Evolutionary conservation across 2,329 filamentous ascomycete species (phyloP).

Genomic region (Aspergillus transmontanensis): DNA sequence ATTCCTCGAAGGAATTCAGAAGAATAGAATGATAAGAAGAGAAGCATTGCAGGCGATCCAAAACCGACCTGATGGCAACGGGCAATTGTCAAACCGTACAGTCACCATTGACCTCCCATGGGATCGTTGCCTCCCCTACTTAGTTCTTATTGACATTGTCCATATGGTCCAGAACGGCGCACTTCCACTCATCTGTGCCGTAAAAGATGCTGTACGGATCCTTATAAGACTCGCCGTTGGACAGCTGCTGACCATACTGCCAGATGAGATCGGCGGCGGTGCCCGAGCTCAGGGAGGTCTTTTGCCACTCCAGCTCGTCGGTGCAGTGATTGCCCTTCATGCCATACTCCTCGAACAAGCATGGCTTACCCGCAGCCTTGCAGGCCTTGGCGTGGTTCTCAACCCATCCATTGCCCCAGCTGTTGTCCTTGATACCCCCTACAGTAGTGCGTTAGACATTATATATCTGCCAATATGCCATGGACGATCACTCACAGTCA

Average conservation of each 20-base stretch:
- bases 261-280: neutral
- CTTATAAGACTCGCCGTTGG: neutral
- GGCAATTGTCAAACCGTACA: neutral
- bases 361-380: neutral
- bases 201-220: neutral
- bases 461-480: neutral
- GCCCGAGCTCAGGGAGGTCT: neutral
- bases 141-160: neutral
- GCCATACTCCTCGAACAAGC: neutral
- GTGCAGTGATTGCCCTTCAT: neutral
- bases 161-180: neutral
- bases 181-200: neutral
- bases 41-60: neutral
- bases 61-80: neutral
- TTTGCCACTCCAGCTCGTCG: neutral
- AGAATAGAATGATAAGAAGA: neutral
- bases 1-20: neutral
- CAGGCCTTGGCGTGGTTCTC: neutral
- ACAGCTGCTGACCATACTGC: slow-evolving; percentile 1
- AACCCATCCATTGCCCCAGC: neutral
- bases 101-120: neutral
- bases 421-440: neutral
- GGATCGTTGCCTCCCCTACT: neutral
- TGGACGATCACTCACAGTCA: neutral
- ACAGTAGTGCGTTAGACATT: neutral